Evolutionary conservation across 805 yeast species (phyloP), one percentile per base, ranked within the genome.

Genomic region (Metschnikowia continentalis): DNA sequence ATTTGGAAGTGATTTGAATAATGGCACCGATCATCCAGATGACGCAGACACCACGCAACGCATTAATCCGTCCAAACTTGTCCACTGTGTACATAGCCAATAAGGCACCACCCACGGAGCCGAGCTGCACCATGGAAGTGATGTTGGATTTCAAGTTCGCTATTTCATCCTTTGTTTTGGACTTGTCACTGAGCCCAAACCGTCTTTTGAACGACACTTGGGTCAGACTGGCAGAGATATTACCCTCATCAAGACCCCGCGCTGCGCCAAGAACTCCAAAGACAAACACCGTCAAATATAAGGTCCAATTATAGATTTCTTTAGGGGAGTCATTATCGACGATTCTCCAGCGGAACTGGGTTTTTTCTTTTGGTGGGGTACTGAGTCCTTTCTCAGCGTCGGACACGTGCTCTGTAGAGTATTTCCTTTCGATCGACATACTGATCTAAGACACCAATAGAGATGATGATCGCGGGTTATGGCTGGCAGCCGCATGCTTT

Each of bases 231-330:
- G 81, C 82, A 7, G 80, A 65, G 33, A 76, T 70, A 53, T 65
- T 65, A 33, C 85, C 85, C 61, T 81, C 85, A 61, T 81, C 85
- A 42, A 70, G 74, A 13, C 85, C 86, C 63, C 86, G 65, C 5
- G 82, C 81, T 33, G 77, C 70, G 6, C 86, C 86, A 41, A 80
- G 62, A 15, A 80, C 61, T 43, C 85, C 86, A 63, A 80, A 81
- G 2, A 78, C 70, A 32, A 75, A 64, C 13, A 78, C 75, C 0
- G 79, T 68, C 42, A 72, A 54, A 62, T 66, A 78, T 36, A 81
- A 68, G 7, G 74, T 71, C 59, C 66, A 54, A 66, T 80, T 80
- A 55, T 71, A 79, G 30, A 78, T 73, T 53, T 78, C 78, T 38
- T 62, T 62, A 2, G 81, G 81, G 0, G 73, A 66, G 48, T 67